Evolutionary conservation across 2,329 filamentous ascomycete species (phyloP).

Genomic region (Trichoderma gracile): DNA sequence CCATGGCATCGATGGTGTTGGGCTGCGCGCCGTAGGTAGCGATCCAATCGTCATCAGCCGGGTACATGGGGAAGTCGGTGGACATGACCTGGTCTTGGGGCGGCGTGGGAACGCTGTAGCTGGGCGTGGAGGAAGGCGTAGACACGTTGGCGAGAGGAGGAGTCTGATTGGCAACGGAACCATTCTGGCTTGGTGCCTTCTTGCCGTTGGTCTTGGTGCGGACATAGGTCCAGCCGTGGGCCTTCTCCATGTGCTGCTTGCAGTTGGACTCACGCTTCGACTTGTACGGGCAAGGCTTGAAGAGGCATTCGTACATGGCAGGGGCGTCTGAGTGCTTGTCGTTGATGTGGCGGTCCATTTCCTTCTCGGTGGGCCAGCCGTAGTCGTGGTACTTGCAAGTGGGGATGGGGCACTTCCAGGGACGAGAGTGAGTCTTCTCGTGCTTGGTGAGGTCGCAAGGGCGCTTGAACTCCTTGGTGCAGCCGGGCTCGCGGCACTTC

Average conservation of each 20-base stretch:
- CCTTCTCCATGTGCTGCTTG: conserved; percentile 99
- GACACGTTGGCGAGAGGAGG: conserved; percentile 63
- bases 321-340: conserved; percentile 88
- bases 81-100: conserved; percentile 48
- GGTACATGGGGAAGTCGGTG: conserved; percentile 53
- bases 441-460: conserved; percentile 98
- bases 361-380: conserved; percentile 97
- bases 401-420: conserved; percentile 84
- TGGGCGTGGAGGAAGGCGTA: conserved; percentile 59
- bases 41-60: conserved; percentile 49
- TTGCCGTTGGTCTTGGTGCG: conserved; percentile 91
- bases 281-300: conserved; percentile 82
- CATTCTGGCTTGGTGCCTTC: conserved; percentile 50
- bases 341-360: conserved; percentile 92
- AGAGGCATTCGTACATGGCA: conserved; percentile 80
- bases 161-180: conserved; percentile 50
- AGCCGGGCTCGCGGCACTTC: conserved; percentile 72
- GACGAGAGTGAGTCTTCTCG: conserved; percentile 94
- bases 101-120: conserved; percentile 57
- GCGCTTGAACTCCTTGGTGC: conserved; percentile 90
- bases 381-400: conserved; percentile 88
- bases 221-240: conserved; percentile 86
- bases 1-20: conserved; percentile 45
- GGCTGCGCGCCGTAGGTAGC: conserved; percentile 37
- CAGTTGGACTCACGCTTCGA: conserved; percentile 96